Conservation (phyloP, 306 rosid genomes). For the Castanea sativa region DNA sequence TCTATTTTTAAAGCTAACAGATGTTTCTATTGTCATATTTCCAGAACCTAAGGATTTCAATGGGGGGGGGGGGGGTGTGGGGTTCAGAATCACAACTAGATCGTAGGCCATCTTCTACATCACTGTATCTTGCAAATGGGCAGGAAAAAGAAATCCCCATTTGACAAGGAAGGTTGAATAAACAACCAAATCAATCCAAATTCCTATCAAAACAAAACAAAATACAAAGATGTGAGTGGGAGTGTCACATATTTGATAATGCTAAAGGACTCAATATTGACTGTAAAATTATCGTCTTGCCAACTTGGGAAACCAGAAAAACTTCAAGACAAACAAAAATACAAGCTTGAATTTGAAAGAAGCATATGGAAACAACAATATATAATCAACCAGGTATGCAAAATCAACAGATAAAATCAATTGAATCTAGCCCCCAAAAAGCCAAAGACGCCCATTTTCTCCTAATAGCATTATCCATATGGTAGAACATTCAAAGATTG, state of each 20-base stretch:
- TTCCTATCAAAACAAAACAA: constrained; percentile 41
- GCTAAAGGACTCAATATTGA: background rate
- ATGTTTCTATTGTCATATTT: constrained; percentile 69
- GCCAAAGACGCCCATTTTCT: constrained; percentile 1
- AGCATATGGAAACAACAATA: background rate
- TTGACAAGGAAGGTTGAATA: constrained; percentile 21
- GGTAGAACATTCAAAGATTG: background rate
- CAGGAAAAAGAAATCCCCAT: constrained; percentile 84
- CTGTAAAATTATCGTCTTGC: background rate
- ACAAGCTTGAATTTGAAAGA: constrained; percentile 7
- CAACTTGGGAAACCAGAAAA: background rate
- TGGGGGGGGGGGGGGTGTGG: constrained; percentile 26
- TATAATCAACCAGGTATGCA: background rate
- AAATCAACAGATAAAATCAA: background rate
- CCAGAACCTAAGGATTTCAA: constrained; percentile 63
- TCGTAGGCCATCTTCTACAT: constrained; percentile 58
- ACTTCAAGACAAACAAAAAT: constrained; percentile 7
- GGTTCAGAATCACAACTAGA: constrained; percentile 58
- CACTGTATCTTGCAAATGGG: constrained; percentile 60
- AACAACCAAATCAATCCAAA: constrained; percentile 20
- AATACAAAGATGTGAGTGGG: constrained; percentile 2
- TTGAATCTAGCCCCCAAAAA: background rate
- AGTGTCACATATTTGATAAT: constrained; percentile 18
- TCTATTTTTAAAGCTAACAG: constrained; percentile 67
- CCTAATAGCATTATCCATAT: background rate